Evolutionary conservation across 2,329 filamentous ascomycete species (phyloP), one percentile per base, ranked within the genome.

Genomic region (Aureobasidium lini): DNA sequence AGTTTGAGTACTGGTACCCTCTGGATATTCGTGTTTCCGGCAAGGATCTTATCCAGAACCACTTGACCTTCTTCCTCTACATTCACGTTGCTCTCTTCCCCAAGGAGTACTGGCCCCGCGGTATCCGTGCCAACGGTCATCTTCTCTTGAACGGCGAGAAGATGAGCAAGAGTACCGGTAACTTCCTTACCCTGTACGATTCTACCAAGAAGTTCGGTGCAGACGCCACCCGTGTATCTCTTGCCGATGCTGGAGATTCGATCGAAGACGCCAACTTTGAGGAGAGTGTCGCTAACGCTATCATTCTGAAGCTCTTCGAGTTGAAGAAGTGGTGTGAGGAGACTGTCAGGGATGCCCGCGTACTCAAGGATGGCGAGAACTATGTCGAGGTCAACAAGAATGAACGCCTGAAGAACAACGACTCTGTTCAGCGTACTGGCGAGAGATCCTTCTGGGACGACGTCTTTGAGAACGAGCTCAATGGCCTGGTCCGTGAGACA

Each of bases 211-310:
- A 99, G 74, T 99, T 94, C 68, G 94, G 94, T 69, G 93, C 94
- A 8, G 94, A 97, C 72, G 94, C 94, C 11, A 88, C 88, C 44
- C 84, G 93, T 71, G 88, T 97, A 67, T 91, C 92, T 3, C 85
- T 99, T 63, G 93, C 93, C 16, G 94, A 99, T 73, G 91, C 91
- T 11, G 94, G 94, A 67, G 94, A 99, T 69, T 90, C 89, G 64
- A 91, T 96, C 63, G 88, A 90, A 64, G 94, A 99, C 73, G 92
- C 93, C 67, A 99, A 99, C 79, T 95, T 99, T 65, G 94, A 96
- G 69, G 94, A 99, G 77, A 84, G 88, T 59, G 91, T 96, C 40
- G 94, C 94, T 42, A 94, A 97, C 75, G 89, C 87, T 71, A 92
- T 86, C 70, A 95, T 96, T 68, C 80, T 97, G 63, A 86, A 91